These are phyloP conservation scores for Aspergillus uvarum DNA, from an alignment of 2,329 filamentous ascomycete species.

Conservation along the genomic window DNA sequence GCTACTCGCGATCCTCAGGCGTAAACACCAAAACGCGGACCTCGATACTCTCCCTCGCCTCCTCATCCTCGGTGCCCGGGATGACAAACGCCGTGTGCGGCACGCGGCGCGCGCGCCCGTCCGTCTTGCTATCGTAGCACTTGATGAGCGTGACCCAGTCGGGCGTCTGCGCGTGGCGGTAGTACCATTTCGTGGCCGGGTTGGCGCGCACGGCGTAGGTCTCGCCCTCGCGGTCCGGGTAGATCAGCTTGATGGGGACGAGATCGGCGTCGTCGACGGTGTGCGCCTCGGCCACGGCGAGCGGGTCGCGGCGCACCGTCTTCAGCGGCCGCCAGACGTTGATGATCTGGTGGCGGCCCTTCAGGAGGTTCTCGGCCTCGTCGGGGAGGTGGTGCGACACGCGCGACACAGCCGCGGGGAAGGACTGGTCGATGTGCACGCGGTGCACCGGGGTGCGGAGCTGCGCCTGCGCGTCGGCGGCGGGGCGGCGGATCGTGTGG, in stretches of 20 bases:
- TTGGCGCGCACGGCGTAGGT: constrained; percentile 50
- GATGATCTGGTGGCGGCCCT: constrained; percentile 50
- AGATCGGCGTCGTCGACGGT: constrained; percentile 54
- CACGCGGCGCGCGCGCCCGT: constrained; percentile 54
- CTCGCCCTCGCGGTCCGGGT: constrained; percentile 53
- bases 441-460: constrained; percentile 49
- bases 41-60: constrained; percentile 56
- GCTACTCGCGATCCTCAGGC: constrained; percentile 35
- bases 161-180: constrained; percentile 52
- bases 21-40: constrained; percentile 56
- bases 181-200: constrained; percentile 53
- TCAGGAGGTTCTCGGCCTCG: constrained; percentile 45
- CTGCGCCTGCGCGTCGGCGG: constrained; percentile 32
- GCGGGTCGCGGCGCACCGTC: constrained; percentile 54
- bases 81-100: constrained; percentile 59
- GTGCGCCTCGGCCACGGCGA: constrained; percentile 54
- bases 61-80: constrained; percentile 43
- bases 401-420: constrained; percentile 44
- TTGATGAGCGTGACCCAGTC: constrained; percentile 61
- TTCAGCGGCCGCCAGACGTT: constrained; percentile 55
- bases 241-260: constrained; percentile 51
- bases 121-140: constrained; percentile 60
- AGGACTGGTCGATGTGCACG: constrained; percentile 55
- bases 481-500: constrained; percentile 49
- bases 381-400: constrained; percentile 47